Base-by-base conservation (phyloP, 1,284 basidiomycete genomes). In the Ganoderma lucidum region DNA sequence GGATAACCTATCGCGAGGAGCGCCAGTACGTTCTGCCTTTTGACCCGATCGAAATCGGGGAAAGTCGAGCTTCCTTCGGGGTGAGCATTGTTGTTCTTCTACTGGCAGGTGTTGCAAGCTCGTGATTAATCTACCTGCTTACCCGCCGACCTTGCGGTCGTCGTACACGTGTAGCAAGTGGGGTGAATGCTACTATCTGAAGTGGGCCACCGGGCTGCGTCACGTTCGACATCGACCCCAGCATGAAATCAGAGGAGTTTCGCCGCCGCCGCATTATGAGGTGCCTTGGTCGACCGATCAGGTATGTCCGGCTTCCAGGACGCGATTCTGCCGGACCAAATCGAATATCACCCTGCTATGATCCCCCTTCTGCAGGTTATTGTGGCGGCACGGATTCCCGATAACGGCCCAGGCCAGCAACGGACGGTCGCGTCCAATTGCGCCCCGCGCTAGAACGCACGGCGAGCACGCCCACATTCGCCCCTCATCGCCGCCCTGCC, bases 31-130 rank as follows among this genome's bases (percentile, higher is more conserved):
- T 56, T 35, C 53, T 56, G 30, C 60, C 9, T 35, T 66, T 48
- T 66, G 65, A 66, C 65, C 59, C 65, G 65, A 60, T 65, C 35
- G n/a, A 19, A 37, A 39, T 65, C 64, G 63, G 63, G 53, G 53
- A 56, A 56, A 56, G 14, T 6, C 30, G 15, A 56, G 53, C 53
- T 35, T 17, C 17, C 14, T 56, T 56, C 53, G 53, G 28, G 32
- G 6, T 32, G 53, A 56, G 53, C 28, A 56, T 56, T 35, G 35
- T 17, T 56, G 5, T 23, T 56, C 23, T 56, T 32, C 37, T 23
- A 23, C 23, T 23, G 23, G 23, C n/a, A 63, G 62, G 62, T 15
- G 17, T 51, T 9, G 62, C 62, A 35, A 37, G 42, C 64, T 23
- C 53, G 55, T 35, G 55, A 65, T 37, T 58, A 35, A 32, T 30